Percentiles rank a stretch among this genome's conserved stretches.
phyloP scores from a whole-genome alignment of 768 basidiomycete genomes.

The Rhizopogon vinicolor region DNA sequence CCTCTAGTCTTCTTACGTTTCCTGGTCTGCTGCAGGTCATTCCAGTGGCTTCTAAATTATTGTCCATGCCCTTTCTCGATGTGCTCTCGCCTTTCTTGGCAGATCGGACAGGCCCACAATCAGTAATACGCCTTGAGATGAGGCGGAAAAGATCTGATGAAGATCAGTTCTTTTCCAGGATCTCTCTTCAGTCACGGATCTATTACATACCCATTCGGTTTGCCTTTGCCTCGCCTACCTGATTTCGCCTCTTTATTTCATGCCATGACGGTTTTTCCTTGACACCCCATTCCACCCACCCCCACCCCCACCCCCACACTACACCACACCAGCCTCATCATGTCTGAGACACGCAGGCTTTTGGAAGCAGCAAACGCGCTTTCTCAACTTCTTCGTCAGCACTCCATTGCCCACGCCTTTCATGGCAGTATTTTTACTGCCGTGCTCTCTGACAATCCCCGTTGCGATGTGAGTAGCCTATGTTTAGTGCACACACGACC shows the following conservation, averaged over 20 bases:
- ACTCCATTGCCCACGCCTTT: slow-evolving; percentile 73
- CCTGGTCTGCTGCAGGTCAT: slow-evolving; percentile 8
- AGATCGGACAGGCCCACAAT: slow-evolving; percentile 26
- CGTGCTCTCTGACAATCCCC: slow-evolving; percentile 58
- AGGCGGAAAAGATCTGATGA: slow-evolving; percentile 20
- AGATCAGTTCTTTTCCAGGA: slow-evolving; percentile 36
- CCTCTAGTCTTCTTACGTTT: slow-evolving; percentile 8
- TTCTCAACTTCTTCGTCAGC: slow-evolving; percentile 54
- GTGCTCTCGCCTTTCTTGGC: slow-evolving; percentile 5
- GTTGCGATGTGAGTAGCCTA: slow-evolving; percentile 53
- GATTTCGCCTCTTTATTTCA: slow-evolving; percentile 35
- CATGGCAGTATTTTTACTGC: slow-evolving; percentile 73
- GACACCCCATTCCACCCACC: slow-evolving; percentile 25
- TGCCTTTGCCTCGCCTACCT: slow-evolving; percentile 32
- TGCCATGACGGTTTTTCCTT: slow-evolving; percentile 41
- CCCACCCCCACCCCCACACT: slow-evolving; percentile 15
- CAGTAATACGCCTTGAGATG: slow-evolving; percentile 9
- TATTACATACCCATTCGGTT: slow-evolving; percentile 46
- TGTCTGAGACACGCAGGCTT: slow-evolving; percentile 67
- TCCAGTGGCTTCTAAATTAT: slow-evolving; percentile 1
- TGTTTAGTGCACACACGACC: neutral
- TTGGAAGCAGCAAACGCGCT: slow-evolving; percentile 75
- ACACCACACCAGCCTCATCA: slow-evolving; percentile 27
- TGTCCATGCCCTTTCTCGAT: slow-evolving; percentile 1
- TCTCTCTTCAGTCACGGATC: slow-evolving; percentile 40